Evolutionary conservation across 2,329 filamentous ascomycete genomes (phyloP), one percentile per base, ranked within the genome.

Genomic region (Fusarium tupiense): DNA sequence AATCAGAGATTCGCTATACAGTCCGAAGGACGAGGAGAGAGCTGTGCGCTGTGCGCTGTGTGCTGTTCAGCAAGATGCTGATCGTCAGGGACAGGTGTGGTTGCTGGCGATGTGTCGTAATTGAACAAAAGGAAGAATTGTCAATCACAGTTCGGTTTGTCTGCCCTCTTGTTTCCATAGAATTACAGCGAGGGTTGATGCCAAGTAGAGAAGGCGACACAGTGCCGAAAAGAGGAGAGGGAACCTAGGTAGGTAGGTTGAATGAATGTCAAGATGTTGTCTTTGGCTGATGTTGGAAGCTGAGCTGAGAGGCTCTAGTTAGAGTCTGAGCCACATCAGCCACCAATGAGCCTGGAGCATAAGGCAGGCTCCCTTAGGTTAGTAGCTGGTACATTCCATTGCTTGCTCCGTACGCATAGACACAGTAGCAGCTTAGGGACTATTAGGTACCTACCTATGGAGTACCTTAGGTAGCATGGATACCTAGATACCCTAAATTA

Each of bases 311-410:
- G 62, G 65, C 57, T 60, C 71, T 44, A 65, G 64, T 69, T 47
- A 65, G 64, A 74, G 58, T 74, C 74, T 77, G 54, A 77, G 74
- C 74, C 74, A 76, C 74, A 61, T 77, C 70, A 77, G 72, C 65
- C 70, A 44, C 33, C 29, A 47, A 44, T 33, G 17, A 52, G 49
- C 38, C 37, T 43, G 20, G 54, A 33, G 38, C 26, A 33, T n/a
- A 50, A 19, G 47, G 29, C 47, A 50, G 22, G 29, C 31, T 33
- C 29, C 29, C 9, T n/a, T 49, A 29, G 26, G 33, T 35, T 35
- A 35, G 33, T 35, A 35, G 33, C 46, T 29, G 46, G 44, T 47
- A 29, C 44, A 17, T 44, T 17, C 35, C 33, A 35, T 35, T 35
- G 14, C 33, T 35, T 17, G 9, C 29, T 29, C 29, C 29, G 29